Evolutionary conservation across 73 alveolate species (phyloP), one percentile per base, ranked within the genome.

Genomic region (Tetrahymena malaccensis): DNA sequence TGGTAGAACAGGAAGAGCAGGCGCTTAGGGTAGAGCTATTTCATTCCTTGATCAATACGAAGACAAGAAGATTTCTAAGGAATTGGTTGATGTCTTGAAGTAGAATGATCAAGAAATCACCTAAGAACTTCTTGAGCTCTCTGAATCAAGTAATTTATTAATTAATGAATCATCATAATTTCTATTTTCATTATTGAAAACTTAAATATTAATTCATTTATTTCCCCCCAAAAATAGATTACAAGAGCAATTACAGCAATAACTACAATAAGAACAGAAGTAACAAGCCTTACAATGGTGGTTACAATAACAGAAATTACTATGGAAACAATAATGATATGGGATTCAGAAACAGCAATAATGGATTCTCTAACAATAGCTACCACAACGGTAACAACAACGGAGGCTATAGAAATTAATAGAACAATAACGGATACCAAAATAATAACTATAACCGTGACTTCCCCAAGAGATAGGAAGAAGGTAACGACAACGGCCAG

Each of bases 1-100:
- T 1, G 99, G 99, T 35, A 98, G 99, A 94, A 98, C 99, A 10
- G 99, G 99, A 25, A 97, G 99, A 94, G 98, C 98, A 33, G 99
- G 99, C 34, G 97, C 96, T 94, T 95, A 94, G 84, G 99, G 99
- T 22, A 94, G 43, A 40, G 97, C 98, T 16, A 96, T 98, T 33
- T 96, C 99, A 33, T 97, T 98, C 93, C 97, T 84, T 43, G 96
- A 84, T 83, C 43, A 31, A 27, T 83, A 94, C 35, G 96, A 94
- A 83, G 94, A 94, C 93, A 84, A 89, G 22, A 94, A 94, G 83
- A 34, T 94, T 57, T 94, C 97, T 21, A 70, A 70, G 37, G 89
- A 70, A 70, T 70, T 70, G 19, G 89, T 70, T 25, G 89, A 70
- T 22, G 89, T 70, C 37, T 70, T 70, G 89, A 70, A 70, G 37